phyloP scores from a whole-genome alignment of 345 rosid genomes.

The Pelargonium nanum region DNA sequence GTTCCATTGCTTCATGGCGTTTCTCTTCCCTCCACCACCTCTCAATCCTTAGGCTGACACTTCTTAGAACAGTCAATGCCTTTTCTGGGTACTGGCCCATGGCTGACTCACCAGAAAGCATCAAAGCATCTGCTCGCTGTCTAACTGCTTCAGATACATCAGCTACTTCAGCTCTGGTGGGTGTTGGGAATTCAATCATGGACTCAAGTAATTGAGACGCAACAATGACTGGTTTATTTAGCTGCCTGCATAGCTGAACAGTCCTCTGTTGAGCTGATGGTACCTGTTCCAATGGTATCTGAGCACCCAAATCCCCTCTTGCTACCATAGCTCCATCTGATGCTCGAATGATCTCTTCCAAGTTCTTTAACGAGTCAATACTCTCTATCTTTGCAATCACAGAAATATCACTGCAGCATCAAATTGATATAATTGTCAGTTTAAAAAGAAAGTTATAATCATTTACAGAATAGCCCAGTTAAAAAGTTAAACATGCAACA shows the following conservation, averaged over 20 bases:
- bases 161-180: conserved; percentile 99
- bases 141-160: conserved; percentile 98
- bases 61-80: conserved; percentile 83
- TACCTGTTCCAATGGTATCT: conserved; percentile 97
- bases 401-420: conserved; percentile 59
- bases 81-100: conserved; percentile 99
- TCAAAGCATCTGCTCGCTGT: conserved; percentile 92
- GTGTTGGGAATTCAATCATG: conserved; percentile 98
- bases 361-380: conserved; percentile 73
- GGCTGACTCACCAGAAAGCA: conserved; percentile 99
- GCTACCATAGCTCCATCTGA: conserved; percentile 99
- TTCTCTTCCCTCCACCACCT: conserved; percentile 99
- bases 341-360: conserved; percentile 79
- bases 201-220: conserved; percentile 97
- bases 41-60: conserved; percentile 89
- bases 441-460: too few relatives aligned
- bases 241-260: conserved; percentile 76
- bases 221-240: conserved; percentile 90
- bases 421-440: neutral
- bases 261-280: conserved; percentile 88
- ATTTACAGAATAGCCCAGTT: neutral
- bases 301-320: conserved; percentile 98
- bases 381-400: conserved; percentile 97
- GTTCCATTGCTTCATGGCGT: conserved; percentile 65
- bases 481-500: neutral